Percentiles rank a stretch among this genome's conserved stretches.
These are phyloP conservation scores for Fusarium circinatum DNA, from an alignment of 2,329 filamentous ascomycete species.

Conservation along the genomic window DNA sequence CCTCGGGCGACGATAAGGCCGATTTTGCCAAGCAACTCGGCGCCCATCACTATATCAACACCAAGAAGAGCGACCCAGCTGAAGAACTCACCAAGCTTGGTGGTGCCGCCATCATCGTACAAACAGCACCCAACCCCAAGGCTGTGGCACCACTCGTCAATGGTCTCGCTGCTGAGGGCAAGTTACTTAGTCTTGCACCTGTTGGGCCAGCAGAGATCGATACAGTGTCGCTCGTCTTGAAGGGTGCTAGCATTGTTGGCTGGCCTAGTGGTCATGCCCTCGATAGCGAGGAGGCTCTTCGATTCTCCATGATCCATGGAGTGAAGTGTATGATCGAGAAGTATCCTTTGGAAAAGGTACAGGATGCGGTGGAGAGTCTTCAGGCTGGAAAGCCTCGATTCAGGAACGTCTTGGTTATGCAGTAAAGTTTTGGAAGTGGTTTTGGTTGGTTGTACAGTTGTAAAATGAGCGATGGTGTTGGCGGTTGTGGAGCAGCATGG, in stretches of 20 bases:
- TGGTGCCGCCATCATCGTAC: conserved; percentile 69
- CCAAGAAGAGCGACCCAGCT: conserved; percentile 60
- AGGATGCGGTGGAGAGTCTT: conserved; percentile 57
- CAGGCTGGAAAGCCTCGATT: conserved; percentile 56
- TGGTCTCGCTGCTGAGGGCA: conserved; percentile 65
- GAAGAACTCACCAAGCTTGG: conserved; percentile 65
- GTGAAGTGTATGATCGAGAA: conserved; percentile 74
- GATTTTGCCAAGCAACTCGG: conserved; percentile 67
- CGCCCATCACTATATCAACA: conserved; percentile 60
- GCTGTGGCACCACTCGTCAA: conserved; percentile 63
- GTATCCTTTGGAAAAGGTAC: conserved; percentile 65
- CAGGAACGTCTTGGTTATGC: conserved; percentile 54
- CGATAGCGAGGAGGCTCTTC: conserved; percentile 73
- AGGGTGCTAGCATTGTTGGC: conserved; percentile 70
- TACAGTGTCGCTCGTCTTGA: conserved; percentile 53
- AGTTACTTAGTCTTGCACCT: conserved; percentile 68
- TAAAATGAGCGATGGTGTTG: background rate
- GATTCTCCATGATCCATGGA: conserved; percentile 69
- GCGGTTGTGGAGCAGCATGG: background rate
- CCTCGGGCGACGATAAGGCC: conserved; percentile 72
- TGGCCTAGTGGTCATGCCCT: conserved; percentile 71
- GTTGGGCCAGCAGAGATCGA: conserved; percentile 59
- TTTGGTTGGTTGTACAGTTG: background rate
- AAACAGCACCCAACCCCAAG: conserved; percentile 70
- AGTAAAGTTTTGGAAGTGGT: background rate